Conservation (phyloP, 2,329 filamentous ascomycete genomes). For the Ophiostoma montium region DNA sequence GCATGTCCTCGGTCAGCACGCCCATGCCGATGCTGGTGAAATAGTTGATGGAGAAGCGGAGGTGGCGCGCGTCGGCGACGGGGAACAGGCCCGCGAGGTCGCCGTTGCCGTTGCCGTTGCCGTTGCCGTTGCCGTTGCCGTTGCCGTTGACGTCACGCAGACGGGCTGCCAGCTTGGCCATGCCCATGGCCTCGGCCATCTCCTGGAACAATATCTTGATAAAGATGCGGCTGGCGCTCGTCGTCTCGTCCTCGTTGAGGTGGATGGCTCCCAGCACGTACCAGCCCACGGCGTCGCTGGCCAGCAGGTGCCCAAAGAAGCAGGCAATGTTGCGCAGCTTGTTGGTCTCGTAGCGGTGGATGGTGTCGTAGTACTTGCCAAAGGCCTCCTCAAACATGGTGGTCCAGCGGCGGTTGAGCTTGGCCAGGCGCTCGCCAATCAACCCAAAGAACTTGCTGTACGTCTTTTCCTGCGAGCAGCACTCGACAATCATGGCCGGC, state of each 20-base stretch:
- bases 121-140: conserved; percentile 50
- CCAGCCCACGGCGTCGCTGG: conserved; percentile 83
- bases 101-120: conserved; percentile 47
- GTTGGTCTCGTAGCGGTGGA: conserved; percentile 94
- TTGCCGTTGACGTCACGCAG: conserved; percentile 39
- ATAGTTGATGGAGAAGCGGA: conserved; percentile 97
- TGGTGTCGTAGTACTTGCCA: conserved; percentile 88
- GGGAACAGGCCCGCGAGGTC: conserved; percentile 82
- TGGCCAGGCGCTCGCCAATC: conserved; percentile 88
- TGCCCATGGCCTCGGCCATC: conserved; percentile 71
- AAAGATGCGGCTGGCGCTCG: conserved; percentile 91
- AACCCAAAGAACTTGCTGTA: conserved; percentile 96
- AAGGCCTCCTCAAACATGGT: conserved; percentile 87
- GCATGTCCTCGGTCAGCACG: conserved; percentile 84
- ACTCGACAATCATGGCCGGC: conserved; percentile 94
- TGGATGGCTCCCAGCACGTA: conserved; percentile 74
- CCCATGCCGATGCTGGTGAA: conserved; percentile 98
- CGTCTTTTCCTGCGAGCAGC: conserved; percentile 89
- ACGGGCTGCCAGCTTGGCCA: conserved; percentile 62
- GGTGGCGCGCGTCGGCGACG: conserved; percentile 74
- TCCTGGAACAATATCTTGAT: conserved; percentile 97
- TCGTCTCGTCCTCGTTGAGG: conserved; percentile 93
- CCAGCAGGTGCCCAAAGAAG: conserved; percentile 85
- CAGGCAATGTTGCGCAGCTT: conserved; percentile 86
- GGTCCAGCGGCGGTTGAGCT: conserved; percentile 88